Conservation (phyloP, 2,329 filamentous ascomycete genomes). For the Massarina eburnea region DNA sequence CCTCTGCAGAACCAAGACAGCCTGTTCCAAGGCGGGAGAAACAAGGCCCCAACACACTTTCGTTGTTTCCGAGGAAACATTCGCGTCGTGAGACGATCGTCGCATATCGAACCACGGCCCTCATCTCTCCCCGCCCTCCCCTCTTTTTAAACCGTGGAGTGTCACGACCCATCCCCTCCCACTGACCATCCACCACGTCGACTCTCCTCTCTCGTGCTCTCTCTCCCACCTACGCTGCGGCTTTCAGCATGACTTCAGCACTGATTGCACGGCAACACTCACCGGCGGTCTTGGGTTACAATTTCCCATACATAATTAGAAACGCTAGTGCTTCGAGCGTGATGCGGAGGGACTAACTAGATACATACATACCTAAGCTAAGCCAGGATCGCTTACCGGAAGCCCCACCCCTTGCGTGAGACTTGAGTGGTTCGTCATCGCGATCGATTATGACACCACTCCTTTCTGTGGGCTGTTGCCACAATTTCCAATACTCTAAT, state of each 20-base stretch:
- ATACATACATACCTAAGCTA: too few relatives aligned
- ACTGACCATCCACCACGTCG: background rate
- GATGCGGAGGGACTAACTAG: too few relatives aligned
- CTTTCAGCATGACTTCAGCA: background rate
- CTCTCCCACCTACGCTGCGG: background rate
- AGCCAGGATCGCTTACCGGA: background rate
- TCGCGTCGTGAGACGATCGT: background rate
- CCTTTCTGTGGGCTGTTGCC: background rate
- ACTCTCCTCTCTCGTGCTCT: background rate
- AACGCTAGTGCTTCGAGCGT: background rate
- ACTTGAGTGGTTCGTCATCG: background rate
- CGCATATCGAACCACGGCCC: background rate
- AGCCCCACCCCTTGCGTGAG: background rate
- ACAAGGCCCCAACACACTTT: background rate
- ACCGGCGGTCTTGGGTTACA: background rate
- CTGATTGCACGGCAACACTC: background rate
- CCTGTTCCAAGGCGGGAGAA: background rate
- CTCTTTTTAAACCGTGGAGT: background rate
- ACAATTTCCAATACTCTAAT: background rate
- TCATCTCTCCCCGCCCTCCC: background rate
- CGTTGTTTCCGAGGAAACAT: conserved; percentile 1
- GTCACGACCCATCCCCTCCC: background rate
- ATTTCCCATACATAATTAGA: too few relatives aligned
- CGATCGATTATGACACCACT: background rate
- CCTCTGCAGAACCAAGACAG: background rate